Conservation (phyloP, 2,329 filamentous ascomycete genomes). For the Ceratocystis alfenasii region DNA sequence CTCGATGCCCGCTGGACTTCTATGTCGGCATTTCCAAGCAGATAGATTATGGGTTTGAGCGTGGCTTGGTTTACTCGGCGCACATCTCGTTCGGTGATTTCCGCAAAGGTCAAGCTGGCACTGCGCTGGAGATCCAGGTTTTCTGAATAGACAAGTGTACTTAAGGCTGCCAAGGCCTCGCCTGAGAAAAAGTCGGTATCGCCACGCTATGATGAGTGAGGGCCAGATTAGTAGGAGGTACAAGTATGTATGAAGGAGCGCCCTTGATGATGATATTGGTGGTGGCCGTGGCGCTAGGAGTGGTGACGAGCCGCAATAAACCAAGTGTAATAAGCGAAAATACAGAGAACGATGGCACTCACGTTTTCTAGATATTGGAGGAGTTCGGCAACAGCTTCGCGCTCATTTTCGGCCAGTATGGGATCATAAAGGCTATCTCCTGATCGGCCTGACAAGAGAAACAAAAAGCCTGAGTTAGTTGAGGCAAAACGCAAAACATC, state of each 20-base stretch:
- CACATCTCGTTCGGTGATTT: slow-evolving; percentile 98
- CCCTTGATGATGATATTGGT: too few relatives aligned
- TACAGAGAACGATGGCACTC: slow-evolving; percentile 28
- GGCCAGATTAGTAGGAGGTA: too few relatives aligned
- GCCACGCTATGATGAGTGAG: slow-evolving; percentile 50
- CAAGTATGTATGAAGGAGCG: too few relatives aligned
- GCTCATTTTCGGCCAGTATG: slow-evolving; percentile 86
- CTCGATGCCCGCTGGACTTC: slow-evolving; percentile 95
- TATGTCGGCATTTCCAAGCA: slow-evolving; percentile 88
- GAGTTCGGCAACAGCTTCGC: slow-evolving; percentile 91
- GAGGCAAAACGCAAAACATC: background rate
- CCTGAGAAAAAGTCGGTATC: slow-evolving; percentile 98
- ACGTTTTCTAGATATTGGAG: slow-evolving; percentile 96
- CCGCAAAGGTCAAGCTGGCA: slow-evolving; percentile 94
- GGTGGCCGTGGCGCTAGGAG: too few relatives aligned
- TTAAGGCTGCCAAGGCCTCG: slow-evolving; percentile 83
- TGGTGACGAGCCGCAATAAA: background rate
- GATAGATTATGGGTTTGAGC: slow-evolving; percentile 86
- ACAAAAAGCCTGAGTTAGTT: background rate
- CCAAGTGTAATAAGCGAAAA: slow-evolving; percentile 1
- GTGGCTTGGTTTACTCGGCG: slow-evolving; percentile 90
- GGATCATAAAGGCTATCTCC: slow-evolving; percentile 75
- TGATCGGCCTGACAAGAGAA: slow-evolving; percentile 47
- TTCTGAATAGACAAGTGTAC: slow-evolving; percentile 93
- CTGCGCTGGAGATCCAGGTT: slow-evolving; percentile 97